Base-by-base conservation (phyloP, 2,329 filamentous ascomycete species). In the Pseudopithomyces chartarum region DNA sequence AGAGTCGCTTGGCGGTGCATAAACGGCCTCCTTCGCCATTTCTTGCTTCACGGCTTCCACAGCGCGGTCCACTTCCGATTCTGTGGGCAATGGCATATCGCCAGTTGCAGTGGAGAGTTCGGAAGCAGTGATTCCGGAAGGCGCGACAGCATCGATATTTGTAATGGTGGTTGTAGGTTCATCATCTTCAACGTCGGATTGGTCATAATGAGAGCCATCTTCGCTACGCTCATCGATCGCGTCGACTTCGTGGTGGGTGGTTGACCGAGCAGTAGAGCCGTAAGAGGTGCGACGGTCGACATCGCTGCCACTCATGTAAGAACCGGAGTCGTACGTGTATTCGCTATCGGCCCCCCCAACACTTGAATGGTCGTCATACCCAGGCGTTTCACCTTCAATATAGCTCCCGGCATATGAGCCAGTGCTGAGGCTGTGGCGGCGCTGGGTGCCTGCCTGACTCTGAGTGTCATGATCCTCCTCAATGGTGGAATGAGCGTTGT, bases 301-400 rank as follows among this genome's bases (percentile, higher is more conserved):
- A 36, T 81, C 79, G 57, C 75, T 80, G 51, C 79, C 80, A 1
- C 78, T 81, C 70, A 81, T 75, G 68, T 82, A 82, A 2, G 67
- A 77, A n/a, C 79, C 79, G n/a, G 78, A 80, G 7, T 71, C 80
- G 57, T 79, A 81, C 0, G 78, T 79, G 61, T 79, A 75, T 47
- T 81, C 78, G 54, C 76, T 79, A 26, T 70, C 73, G 0, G 72
- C 67, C 5, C 73, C 77, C 6, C 76, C 78, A 58, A 74, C 79
- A 65, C 76, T 77, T 13, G 69, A 76, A 17, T 76, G 73, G n/a
- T 67, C 69, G 38, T 74, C 72, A 32, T 58, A 68, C 52, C 74
- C 68, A 36, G 76, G 74, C 6, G 65, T 72, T 54, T 73, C 70
- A 26, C 70, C 73, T 5, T 75, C 73, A 8, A 60, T 64, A 49